Evolutionary conservation across 2,329 filamentous ascomycete species (phyloP).

Genomic region (Xylariaceae sp.): DNA sequence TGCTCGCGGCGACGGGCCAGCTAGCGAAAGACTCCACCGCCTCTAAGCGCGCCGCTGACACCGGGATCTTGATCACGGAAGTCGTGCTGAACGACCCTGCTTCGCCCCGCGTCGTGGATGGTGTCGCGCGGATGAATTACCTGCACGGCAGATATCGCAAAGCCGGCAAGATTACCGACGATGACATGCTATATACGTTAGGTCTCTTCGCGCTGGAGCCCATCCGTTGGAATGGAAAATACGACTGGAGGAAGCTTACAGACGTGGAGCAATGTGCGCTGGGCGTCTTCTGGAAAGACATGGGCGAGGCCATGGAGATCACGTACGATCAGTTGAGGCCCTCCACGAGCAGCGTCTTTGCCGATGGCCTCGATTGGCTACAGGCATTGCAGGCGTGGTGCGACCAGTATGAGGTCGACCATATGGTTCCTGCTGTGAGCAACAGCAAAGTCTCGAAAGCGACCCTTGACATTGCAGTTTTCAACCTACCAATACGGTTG

Average conservation of each 20-base stretch:
- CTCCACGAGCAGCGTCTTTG: slow-evolving; percentile 37
- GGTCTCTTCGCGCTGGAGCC: slow-evolving; percentile 56
- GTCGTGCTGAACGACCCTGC: slow-evolving; percentile 41
- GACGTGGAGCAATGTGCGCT: slow-evolving; percentile 53
- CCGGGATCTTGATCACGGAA: slow-evolving; percentile 45
- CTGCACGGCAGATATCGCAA: slow-evolving; percentile 56
- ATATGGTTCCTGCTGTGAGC: slow-evolving; percentile 42
- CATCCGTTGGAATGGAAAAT: slow-evolving; percentile 46
- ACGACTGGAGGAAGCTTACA: slow-evolving; percentile 55
- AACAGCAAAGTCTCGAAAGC: slow-evolving; percentile 43
- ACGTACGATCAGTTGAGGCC: slow-evolving; percentile 35
- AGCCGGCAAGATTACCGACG: slow-evolving; percentile 55
- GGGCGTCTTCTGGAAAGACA: slow-evolving; percentile 54
- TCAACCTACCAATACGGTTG: slow-evolving; percentile 34
- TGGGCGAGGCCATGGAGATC: slow-evolving; percentile 55
- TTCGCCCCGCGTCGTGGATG: slow-evolving; percentile 43
- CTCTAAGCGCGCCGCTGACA: slow-evolving; percentile 51
- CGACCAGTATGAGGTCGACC: slow-evolving; percentile 42
- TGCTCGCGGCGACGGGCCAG: slow-evolving; percentile 48
- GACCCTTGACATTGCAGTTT: slow-evolving; percentile 46
- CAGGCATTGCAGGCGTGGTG: slow-evolving; percentile 49
- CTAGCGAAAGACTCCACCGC: slow-evolving; percentile 43
- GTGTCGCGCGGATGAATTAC: slow-evolving; percentile 61
- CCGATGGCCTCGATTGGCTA: slow-evolving; percentile 48
- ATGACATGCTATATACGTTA: slow-evolving; percentile 64